A percentile compares a stretch with the other conserved stretches of the same genome.
These are phyloP conservation scores for Leccinum boreale DNA, from an alignment of 768 basidiomycete species.

Conservation along the genomic window DNA sequence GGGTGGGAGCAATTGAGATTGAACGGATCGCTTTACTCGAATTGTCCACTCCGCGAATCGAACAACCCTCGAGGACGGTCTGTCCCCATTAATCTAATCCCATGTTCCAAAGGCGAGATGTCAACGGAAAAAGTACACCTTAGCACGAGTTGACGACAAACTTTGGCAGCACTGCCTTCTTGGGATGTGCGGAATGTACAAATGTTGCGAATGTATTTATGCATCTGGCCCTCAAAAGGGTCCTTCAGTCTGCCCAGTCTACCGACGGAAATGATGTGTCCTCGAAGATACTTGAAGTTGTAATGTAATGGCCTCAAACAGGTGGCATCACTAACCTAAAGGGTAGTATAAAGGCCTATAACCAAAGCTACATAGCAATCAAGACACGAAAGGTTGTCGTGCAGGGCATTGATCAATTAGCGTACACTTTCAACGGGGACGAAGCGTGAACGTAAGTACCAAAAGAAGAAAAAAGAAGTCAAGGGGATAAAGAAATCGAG, in stretches of 20 bases:
- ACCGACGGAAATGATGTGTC: slow-evolving; percentile 12
- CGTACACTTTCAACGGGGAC: slow-evolving; percentile 31
- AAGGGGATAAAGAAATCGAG: slow-evolving; percentile 14
- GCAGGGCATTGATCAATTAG: slow-evolving; percentile 28
- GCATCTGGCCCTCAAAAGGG: not conserved
- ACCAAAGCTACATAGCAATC: slow-evolving; percentile 27
- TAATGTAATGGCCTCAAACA: slow-evolving; percentile 21
- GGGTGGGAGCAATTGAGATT: slow-evolving; percentile 7
- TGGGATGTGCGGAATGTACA: not conserved
- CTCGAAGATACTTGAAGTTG: slow-evolving; percentile 15
- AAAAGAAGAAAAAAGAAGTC: slow-evolving; percentile 10
- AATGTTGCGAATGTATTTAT: not conserved
- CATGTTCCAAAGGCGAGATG: not conserved
- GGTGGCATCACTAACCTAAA: slow-evolving; percentile 16
- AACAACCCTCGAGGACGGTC: not conserved
- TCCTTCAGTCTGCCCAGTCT: slow-evolving; percentile 2
- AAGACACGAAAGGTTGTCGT: slow-evolving; percentile 16
- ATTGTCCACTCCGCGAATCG: slow-evolving; percentile 23
- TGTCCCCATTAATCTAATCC: slow-evolving; percentile 13
- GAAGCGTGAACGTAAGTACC: slow-evolving; percentile 28
- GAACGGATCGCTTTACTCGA: slow-evolving; percentile 6
- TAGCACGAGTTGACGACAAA: not conserved
- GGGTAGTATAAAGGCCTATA: slow-evolving; percentile 15
- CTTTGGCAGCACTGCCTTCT: not conserved
- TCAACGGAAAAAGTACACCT: slow-evolving; percentile 5